Conservation (phyloP, 352 stramenopile genomes). For the Pythium oligandrum region DNA sequence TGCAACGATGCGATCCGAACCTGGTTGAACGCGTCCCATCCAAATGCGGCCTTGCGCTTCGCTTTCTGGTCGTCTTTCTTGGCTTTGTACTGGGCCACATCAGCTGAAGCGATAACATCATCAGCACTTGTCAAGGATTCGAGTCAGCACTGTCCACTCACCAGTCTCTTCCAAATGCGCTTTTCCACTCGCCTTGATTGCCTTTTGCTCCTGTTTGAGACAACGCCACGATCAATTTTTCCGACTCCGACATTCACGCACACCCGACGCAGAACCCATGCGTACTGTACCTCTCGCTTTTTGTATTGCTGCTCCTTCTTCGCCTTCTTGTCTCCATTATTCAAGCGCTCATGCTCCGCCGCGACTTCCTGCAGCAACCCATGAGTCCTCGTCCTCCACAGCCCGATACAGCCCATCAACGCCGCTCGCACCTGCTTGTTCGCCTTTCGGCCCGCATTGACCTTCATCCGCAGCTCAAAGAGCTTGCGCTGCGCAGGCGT, state of each 20-base stretch:
- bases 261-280: neutral
- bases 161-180: constrained; percentile 66
- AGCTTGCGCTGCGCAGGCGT: constrained; percentile 75
- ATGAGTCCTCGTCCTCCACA: constrained; percentile 6
- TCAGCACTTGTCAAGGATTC: constrained; percentile 1
- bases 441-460: constrained; percentile 72
- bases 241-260: constrained; percentile 1
- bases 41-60: constrained; percentile 77
- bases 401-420: neutral
- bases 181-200: constrained; percentile 29
- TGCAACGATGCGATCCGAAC: neutral
- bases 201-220: constrained; percentile 46
- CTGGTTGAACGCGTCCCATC: constrained; percentile 84
- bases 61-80: constrained; percentile 73
- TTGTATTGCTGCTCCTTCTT: constrained; percentile 54
- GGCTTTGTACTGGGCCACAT: constrained; percentile 43
- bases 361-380: constrained; percentile 48
- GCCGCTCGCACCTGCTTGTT: constrained; percentile 58
- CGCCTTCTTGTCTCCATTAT: constrained; percentile 60
- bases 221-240: neutral
- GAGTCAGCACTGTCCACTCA: constrained; percentile 11
- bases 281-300: constrained; percentile 36
- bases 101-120: constrained; percentile 15
- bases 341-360: constrained; percentile 60
- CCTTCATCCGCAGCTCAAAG: constrained; percentile 84